Base-by-base conservation (phyloP, 495 filamentous ascomycete genomes). In the Aspergillus cavernicola region DNA sequence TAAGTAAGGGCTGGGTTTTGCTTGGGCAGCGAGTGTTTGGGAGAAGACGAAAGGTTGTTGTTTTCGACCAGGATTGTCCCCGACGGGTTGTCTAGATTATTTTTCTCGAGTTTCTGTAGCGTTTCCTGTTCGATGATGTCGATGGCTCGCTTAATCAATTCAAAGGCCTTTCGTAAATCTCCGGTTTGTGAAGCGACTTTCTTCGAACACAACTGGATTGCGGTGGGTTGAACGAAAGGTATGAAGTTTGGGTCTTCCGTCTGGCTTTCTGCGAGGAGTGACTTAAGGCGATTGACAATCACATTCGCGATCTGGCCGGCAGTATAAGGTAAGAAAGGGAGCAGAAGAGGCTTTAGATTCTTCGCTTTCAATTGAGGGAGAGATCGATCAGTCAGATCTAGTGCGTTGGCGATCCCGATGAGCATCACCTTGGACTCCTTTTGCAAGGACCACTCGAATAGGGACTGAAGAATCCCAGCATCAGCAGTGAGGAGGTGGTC, bases 351-450 rank as follows among this genome's bases (percentile, higher is more conserved):
- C 68, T 90, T 93, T 47, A 97, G 72, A 55, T 92, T 92, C 43
- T 90, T 87, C 2, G 90, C 86, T 71, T 97, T 97, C 19, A 99
- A 78, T 10, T 93, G 87, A 29, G 95, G 93, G 15, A 99, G 82
- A 55, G 96, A 95, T 16, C 95, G 88, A 62, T 97, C 92, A 0
- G 95, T 97, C 35, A 99, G 72, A 62, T 99, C 93, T 48, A 99
- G 78, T 2, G 93, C 95, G 61, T 99, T 99, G 43, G 93, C 95
- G 61, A 99, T 97, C 33, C 93, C 93, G 33, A 99, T 80, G 20
- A 97, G 70, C 19, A 92, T 71, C 2, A 99, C 82, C 9, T 81
- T 83, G 2, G 92, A 97, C 5, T 80, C 80, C 47, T 76, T 79
- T 18, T 86, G 80, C 53, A 97, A 73, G 12, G 95, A 92, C 90